phyloP scores from a whole-genome alignment of 352 stramenopile genomes.

The Pythium aquatile region DNA sequence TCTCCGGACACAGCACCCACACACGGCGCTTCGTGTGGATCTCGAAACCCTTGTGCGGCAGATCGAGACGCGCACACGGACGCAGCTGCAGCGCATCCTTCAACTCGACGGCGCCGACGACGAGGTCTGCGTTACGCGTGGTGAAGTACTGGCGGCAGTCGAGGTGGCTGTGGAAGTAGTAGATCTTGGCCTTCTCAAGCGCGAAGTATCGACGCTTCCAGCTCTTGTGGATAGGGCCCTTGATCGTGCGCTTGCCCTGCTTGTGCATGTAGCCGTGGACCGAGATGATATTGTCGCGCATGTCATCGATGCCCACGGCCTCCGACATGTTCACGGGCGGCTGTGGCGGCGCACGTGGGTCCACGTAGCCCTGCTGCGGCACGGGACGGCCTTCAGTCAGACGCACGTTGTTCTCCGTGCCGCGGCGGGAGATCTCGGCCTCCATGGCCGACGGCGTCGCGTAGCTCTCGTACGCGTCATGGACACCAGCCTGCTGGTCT shows the following conservation, averaged over 20 bases:
- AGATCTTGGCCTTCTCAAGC: conserved; percentile 86
- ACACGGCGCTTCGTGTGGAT: conserved; percentile 85
- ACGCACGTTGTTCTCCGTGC: conserved; percentile 38
- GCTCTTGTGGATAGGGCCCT: conserved; percentile 84
- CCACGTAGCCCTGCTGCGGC: conserved; percentile 58
- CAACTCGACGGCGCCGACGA: conserved; percentile 78
- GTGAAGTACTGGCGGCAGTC: conserved; percentile 88
- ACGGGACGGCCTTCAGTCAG: conserved; percentile 46
- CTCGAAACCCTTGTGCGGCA: conserved; percentile 86
- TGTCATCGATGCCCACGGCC: conserved; percentile 41
- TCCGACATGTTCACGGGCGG: conserved; percentile 75
- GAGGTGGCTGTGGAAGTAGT: conserved; percentile 86
- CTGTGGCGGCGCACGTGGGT: conserved; percentile 50
- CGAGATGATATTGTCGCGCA: conserved; percentile 83
- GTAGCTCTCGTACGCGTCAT: conserved; percentile 62
- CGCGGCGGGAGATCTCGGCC: conserved; percentile 46
- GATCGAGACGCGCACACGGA: conserved; percentile 73
- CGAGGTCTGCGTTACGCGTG: conserved; percentile 76
- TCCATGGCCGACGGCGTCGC: conserved; percentile 51
- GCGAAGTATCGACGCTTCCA: conserved; percentile 88
- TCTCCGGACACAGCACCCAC: conserved; percentile 84
- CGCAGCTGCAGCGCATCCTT: conserved; percentile 86
- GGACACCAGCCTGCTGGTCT: conserved; percentile 32
- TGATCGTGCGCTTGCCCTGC: conserved; percentile 84
- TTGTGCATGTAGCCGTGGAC: conserved; percentile 90